These are phyloP conservation scores for Musa itinerans DNA, from an alignment of 176 grass and related monocot genomes.

Conservation along the genomic window DNA sequence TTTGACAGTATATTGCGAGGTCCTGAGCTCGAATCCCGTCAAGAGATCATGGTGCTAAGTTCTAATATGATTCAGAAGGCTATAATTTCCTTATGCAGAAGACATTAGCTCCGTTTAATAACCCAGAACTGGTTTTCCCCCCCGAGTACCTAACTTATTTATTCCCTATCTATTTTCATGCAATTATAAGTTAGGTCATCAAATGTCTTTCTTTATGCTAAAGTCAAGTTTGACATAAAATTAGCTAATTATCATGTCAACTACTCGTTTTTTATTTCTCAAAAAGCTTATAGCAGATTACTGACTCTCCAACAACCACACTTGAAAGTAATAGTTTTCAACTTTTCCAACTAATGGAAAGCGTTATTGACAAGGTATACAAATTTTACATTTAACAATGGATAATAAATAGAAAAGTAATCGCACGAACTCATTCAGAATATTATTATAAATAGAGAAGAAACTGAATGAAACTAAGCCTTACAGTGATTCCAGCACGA, in stretches of 20 bases:
- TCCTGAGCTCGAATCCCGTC: too few relatives aligned
- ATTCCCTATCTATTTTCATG: background rate
- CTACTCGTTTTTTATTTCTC: background rate
- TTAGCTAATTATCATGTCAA: background rate
- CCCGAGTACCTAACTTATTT: background rate
- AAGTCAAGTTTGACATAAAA: background rate
- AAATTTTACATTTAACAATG: background rate
- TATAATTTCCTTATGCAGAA: too few relatives aligned
- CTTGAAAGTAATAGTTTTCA: too few relatives aligned
- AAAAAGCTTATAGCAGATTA: too few relatives aligned
- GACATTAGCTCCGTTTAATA: too few relatives aligned
- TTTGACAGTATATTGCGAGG: too few relatives aligned
- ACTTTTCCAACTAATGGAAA: too few relatives aligned
- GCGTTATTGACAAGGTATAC: background rate
- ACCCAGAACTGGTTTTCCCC: background rate
- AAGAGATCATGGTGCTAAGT: too few relatives aligned
- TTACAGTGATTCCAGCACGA: constrained; percentile 82
- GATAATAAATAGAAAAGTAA: background rate
- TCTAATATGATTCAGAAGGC: too few relatives aligned
- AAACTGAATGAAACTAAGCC: constrained; percentile 1
- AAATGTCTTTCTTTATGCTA: too few relatives aligned
- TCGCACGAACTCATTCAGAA: too few relatives aligned
- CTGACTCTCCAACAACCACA: background rate
- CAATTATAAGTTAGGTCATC: background rate
- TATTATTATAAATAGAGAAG: background rate